phyloP scores from a whole-genome alignment of 495 filamentous ascomycete genomes.

The Hypoxylon trugodes region DNA sequence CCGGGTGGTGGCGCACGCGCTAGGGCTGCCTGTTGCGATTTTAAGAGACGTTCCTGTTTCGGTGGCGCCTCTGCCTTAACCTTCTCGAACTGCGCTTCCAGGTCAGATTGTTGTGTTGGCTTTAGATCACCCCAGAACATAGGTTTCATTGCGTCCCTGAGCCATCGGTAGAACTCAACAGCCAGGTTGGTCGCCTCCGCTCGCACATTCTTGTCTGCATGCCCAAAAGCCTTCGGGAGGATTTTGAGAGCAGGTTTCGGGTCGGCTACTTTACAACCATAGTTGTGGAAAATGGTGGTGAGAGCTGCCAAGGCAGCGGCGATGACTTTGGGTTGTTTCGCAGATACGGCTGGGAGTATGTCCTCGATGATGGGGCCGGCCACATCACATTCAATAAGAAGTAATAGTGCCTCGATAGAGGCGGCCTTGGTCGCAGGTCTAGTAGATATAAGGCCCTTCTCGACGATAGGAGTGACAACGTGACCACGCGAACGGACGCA shows the following conservation, averaged over 20 bases:
- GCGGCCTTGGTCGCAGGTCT: constrained; percentile 88
- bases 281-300: constrained; percentile 86
- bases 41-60: constrained; percentile 89
- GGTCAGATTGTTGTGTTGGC: constrained; percentile 90
- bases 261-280: constrained; percentile 94
- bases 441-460: constrained; percentile 90
- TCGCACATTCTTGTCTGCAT: constrained; percentile 98
- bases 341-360: constrained; percentile 80
- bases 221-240: constrained; percentile 90
- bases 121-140: constrained; percentile 97
- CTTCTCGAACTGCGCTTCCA: constrained; percentile 93
- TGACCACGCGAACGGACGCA: constrained; percentile 81
- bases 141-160: constrained; percentile 97
- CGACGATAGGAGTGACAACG: constrained; percentile 79
- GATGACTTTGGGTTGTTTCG: constrained; percentile 95
- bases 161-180: constrained; percentile 96
- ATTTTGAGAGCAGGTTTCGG: constrained; percentile 94
- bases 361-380: constrained; percentile 90
- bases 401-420: constrained; percentile 83
- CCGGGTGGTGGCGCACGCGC: constrained; percentile 69
- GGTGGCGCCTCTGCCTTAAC: constrained; percentile 87
- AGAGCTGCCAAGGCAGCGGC: constrained; percentile 83
- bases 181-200: constrained; percentile 91
- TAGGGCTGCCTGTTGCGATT: constrained; percentile 86
- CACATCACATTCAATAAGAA: constrained; percentile 91